phyloP scores from a whole-genome alignment of 2,329 filamentous ascomycete genomes.

The Cladorrhinum sp. region DNA sequence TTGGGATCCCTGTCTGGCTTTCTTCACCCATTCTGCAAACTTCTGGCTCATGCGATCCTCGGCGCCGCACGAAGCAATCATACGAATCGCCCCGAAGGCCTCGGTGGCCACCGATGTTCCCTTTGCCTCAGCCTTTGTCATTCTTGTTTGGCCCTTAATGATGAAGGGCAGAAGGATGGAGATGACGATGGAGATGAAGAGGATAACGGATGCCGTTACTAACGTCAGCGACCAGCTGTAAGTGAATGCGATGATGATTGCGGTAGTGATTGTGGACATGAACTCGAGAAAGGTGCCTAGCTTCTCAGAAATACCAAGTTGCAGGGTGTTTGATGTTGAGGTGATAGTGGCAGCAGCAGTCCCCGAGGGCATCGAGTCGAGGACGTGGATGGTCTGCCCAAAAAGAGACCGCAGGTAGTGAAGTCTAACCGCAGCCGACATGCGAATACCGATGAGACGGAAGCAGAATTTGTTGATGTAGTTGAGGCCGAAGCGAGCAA shows the following conservation, averaged over 20 bases:
- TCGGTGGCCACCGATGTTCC: constrained; percentile 60
- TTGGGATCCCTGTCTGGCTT: constrained; percentile 49
- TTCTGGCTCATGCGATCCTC: constrained; percentile 51
- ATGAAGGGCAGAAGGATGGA: constrained; percentile 52
- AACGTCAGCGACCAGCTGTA: constrained; percentile 59
- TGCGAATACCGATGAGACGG: constrained; percentile 59
- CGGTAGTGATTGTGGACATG: constrained; percentile 48
- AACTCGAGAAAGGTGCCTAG: constrained; percentile 58
- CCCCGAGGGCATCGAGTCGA: constrained; percentile 63
- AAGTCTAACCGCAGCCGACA: constrained; percentile 59
- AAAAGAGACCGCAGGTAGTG: constrained; percentile 64
- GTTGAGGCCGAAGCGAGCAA: constrained; percentile 60
- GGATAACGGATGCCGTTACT: constrained; percentile 53
- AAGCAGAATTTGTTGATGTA: constrained; percentile 56
- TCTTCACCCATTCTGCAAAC: constrained; percentile 54
- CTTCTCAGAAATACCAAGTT: constrained; percentile 63
- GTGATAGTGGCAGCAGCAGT: constrained; percentile 63
- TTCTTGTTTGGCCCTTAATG: constrained; percentile 46
- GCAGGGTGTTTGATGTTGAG: constrained; percentile 60
- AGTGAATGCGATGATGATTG: constrained; percentile 54
- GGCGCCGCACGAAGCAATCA: constrained; percentile 62
- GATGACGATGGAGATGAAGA: constrained; percentile 53
- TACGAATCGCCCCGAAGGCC: constrained; percentile 56
- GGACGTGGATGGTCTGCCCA: constrained; percentile 62
- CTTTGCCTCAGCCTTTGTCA: constrained; percentile 53